Conservation (phyloP, 2,329 filamentous ascomycete species). For the Neonectria coccinea region DNA sequence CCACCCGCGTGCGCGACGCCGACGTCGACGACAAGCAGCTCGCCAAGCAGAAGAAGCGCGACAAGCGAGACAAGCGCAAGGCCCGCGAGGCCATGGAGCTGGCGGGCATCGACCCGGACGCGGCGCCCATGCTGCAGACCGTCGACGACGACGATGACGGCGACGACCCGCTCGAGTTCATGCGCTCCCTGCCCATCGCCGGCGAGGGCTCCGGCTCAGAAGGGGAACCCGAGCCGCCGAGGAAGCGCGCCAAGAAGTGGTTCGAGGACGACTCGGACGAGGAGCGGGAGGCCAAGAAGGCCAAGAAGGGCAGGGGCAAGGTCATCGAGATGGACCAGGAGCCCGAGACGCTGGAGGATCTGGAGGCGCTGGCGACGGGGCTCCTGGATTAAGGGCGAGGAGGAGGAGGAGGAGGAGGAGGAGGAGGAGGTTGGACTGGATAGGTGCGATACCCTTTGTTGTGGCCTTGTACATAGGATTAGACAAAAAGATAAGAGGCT, state of each 20-base stretch:
- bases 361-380: constrained; percentile 81
- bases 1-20: constrained; percentile 75
- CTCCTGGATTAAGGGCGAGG: constrained; percentile 64
- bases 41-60: constrained; percentile 80
- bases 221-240: constrained; percentile 59
- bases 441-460: constrained; percentile 47
- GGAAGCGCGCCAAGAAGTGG: constrained; percentile 79
- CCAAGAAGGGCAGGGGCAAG: constrained; percentile 61
- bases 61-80: constrained; percentile 81
- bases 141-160: constrained; percentile 41
- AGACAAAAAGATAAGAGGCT: constrained; percentile 37
- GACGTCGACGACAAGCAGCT: constrained; percentile 87
- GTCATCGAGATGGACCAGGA: constrained; percentile 73
- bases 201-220: constrained; percentile 50
- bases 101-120: constrained; percentile 44
- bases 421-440: constrained; percentile 6
- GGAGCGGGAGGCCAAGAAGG: constrained; percentile 53
- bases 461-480: constrained; percentile 31
- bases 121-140: constrained; percentile 50
- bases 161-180: constrained; percentile 61
- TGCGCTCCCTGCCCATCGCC: constrained; percentile 68
- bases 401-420: neutral
- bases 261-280: constrained; percentile 78
- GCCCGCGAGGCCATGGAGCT: constrained; percentile 66
- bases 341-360: constrained; percentile 81